Percentiles rank a stretch among this genome's conserved stretches.
Conservation (phyloP, 163 green algal genomes). For the Scenedesmus sp. region DNA sequence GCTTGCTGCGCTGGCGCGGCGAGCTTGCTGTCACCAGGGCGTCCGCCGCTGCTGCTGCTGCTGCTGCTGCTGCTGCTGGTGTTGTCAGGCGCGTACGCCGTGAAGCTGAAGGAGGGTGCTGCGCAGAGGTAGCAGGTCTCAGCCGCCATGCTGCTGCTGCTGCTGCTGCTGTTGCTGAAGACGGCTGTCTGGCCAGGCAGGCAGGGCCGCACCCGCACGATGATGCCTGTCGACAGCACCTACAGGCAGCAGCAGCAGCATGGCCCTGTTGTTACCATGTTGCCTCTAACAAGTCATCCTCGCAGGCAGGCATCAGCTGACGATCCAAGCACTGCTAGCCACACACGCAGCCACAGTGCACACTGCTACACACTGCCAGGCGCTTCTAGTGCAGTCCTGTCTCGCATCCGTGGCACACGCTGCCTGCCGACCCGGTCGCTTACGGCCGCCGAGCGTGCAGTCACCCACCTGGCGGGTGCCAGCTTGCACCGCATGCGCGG, state of each 20-base stretch:
- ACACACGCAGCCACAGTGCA: no score
- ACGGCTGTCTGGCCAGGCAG: slow-evolving; percentile 19
- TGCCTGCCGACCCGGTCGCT: no score
- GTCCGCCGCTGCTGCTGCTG: neutral
- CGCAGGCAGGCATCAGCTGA: no score
- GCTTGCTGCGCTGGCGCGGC: neutral
- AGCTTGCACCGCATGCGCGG: neutral
- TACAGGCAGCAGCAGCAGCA: neutral
- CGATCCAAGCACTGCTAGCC: no score
- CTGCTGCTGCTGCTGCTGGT: neutral
- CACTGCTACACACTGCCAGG: no score
- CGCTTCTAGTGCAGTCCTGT: no score
- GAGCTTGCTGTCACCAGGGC: neutral
- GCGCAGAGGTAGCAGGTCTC: slow-evolving; percentile 20
- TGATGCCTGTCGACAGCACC: neutral
- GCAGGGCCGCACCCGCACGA: slow-evolving; percentile 26
- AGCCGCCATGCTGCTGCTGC: neutral
- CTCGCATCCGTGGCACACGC: no score
- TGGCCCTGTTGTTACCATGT: no score
- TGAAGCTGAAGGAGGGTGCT: slow-evolving; percentile 38
- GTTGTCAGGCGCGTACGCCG: neutral
- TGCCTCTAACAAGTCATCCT: no score
- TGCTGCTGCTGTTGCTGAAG: slow-evolving; percentile 4
- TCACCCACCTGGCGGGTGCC: neutral
- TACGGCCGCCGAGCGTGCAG: no score